These are phyloP conservation scores for Xylariaceae sp. DNA, from an alignment of 2,329 filamentous ascomycete species.

Conservation along the genomic window DNA sequence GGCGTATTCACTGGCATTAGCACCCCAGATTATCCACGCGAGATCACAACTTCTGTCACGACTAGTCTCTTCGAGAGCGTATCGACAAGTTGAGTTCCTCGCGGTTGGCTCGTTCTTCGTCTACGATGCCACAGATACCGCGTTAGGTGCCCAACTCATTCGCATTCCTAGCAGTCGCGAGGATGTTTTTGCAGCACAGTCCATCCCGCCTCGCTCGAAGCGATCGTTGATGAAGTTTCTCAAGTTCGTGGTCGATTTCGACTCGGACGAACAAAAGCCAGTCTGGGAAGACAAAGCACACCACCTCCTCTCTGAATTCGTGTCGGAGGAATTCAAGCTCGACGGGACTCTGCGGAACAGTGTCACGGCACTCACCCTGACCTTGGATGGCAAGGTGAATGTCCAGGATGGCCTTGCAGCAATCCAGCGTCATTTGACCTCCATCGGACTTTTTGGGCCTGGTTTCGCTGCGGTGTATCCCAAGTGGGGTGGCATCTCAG, in stretches of 20 bases:
- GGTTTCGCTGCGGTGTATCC: constrained; percentile 87
- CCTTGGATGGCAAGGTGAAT: constrained; percentile 59
- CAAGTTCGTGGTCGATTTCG: constrained; percentile 75
- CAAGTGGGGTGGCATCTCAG: constrained; percentile 88
- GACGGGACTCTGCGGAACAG: constrained; percentile 63
- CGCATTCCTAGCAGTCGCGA: constrained; percentile 86
- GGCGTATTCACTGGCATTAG: constrained; percentile 77
- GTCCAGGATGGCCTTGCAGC: constrained; percentile 64
- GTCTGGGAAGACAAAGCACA: constrained; percentile 57
- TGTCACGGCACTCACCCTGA: constrained; percentile 66
- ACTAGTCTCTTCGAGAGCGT: constrained; percentile 85
- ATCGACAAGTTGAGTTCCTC: constrained; percentile 86
- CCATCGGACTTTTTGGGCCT: constrained; percentile 81
- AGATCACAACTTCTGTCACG: constrained; percentile 72
- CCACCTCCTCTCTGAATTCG: constrained; percentile 54
- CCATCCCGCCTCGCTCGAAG: constrained; percentile 76
- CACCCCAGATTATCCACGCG: constrained; percentile 82
- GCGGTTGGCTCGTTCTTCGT: constrained; percentile 93
- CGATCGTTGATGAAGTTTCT: constrained; percentile 89
- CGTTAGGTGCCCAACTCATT: constrained; percentile 41
- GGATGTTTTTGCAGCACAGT: constrained; percentile 78
- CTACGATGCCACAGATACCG: constrained; percentile 42
- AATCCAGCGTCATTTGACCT: constrained; percentile 76
- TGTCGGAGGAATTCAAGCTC: constrained; percentile 60
- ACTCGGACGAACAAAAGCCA: constrained; percentile 51